phyloP scores from a whole-genome alignment of 345 rosid genomes.

The Populus simonii region DNA sequence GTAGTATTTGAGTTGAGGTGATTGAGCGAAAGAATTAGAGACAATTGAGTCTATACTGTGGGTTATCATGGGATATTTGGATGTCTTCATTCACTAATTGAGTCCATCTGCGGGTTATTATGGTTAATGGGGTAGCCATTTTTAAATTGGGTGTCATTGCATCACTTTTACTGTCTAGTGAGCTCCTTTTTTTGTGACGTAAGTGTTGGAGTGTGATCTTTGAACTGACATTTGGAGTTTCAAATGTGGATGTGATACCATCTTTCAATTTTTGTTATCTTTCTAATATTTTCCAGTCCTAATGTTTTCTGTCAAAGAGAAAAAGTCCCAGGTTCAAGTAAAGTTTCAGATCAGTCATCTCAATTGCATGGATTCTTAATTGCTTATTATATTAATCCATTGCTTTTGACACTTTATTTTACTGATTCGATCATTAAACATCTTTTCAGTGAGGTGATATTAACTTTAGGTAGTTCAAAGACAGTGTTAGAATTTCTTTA shows the following conservation, averaged over 20 bases:
- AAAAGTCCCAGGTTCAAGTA: neutral
- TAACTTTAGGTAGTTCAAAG: conserved; percentile 94
- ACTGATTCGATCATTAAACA: conserved; percentile 13
- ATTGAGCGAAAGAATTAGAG: neutral
- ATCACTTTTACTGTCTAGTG: neutral
- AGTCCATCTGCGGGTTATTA: neutral
- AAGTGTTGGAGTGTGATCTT: neutral
- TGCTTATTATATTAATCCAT: neutral
- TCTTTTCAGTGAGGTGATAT: conserved; percentile 84
- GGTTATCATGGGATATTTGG: neutral
- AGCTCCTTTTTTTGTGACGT: neutral
- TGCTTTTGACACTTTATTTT: neutral
- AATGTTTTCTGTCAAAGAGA: neutral
- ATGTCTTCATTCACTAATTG: neutral
- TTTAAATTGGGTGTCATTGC: neutral
- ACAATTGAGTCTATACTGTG: neutral
- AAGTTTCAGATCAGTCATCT: neutral
- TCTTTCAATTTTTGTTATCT: neutral
- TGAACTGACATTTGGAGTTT: neutral
- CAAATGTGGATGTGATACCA: neutral
- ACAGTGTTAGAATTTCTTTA: conserved; percentile 91
- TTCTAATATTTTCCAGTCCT: neutral
- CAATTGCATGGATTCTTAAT: neutral
- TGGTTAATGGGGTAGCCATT: neutral
- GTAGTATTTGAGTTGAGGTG: neutral